Percentiles rank a stretch among this genome's conserved stretches.
These are phyloP conservation scores for Phycomyces blakesleeanus DNA, from an alignment of 192 early-diverging fungal species.

Conservation along the genomic window DNA sequence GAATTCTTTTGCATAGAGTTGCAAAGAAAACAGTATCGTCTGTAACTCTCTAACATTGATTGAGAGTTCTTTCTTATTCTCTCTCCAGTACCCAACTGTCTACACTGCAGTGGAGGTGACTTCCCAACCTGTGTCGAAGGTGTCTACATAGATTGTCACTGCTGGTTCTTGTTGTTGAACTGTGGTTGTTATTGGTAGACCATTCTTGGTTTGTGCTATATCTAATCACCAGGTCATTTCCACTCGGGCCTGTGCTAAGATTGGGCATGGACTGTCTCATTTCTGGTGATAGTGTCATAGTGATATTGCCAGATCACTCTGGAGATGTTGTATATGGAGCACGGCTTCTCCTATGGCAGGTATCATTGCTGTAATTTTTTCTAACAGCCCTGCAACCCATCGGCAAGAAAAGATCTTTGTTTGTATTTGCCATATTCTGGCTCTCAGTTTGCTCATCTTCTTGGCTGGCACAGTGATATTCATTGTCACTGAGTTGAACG, in stretches of 20 bases:
- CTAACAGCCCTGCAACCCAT: constrained; percentile 14
- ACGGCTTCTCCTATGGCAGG: constrained; percentile 17
- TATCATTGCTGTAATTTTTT: constrained; percentile 19
- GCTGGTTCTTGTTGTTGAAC: not conserved
- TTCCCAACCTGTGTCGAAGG: constrained; percentile 19
- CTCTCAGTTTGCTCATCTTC: not conserved
- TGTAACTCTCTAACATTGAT: constrained; percentile 20
- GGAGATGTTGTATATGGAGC: constrained; percentile 3
- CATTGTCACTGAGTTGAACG: constrained; percentile 8
- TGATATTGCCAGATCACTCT: constrained; percentile 11
- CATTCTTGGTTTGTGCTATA: not conserved
- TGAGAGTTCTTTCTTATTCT: not conserved
- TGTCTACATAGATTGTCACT: constrained; percentile 5
- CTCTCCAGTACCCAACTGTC: constrained; percentile 9
- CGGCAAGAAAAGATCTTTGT: constrained; percentile 1
- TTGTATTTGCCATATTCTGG: constrained; percentile 2
- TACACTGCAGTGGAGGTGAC: not conserved
- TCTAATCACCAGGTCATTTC: constrained; percentile 15
- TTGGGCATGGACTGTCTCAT: constrained; percentile 10
- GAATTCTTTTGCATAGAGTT: constrained; percentile 2
- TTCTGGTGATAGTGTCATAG: not conserved
- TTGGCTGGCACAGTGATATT: not conserved
- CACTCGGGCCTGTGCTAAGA: not conserved
- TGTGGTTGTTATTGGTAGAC: constrained; percentile 1
- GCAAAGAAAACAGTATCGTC: constrained; percentile 3